phyloP scores from a whole-genome alignment of 257 asterid genomes.

The Perilla frutescens region DNA sequence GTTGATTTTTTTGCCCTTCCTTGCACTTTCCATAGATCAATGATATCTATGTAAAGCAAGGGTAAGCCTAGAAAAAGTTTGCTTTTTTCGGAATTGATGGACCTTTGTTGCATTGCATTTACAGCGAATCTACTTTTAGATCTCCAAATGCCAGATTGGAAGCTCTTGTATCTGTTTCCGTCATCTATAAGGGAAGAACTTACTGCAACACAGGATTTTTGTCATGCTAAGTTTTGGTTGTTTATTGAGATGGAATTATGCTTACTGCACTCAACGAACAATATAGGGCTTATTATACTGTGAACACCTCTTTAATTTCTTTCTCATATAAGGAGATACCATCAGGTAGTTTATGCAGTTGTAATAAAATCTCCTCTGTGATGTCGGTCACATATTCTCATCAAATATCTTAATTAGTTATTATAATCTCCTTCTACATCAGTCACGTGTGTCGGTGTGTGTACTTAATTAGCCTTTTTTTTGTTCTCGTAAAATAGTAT shows the following conservation, averaged over 20 bases:
- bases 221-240: background rate
- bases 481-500: background rate
- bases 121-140: background rate
- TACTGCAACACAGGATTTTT: background rate
- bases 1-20: background rate
- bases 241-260: background rate
- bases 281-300: background rate
- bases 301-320: background rate
- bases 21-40: background rate
- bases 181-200: background rate
- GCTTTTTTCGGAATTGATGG: background rate
- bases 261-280: background rate
- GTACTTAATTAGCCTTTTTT: background rate
- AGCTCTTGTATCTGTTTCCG: background rate
- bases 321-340: conserved; percentile 5
- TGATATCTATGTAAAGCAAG: conserved; percentile 13
- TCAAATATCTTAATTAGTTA: background rate
- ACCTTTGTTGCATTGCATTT: conserved; percentile 7
- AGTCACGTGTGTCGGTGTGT: background rate
- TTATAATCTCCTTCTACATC: conserved; percentile 5
- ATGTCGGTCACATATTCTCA: background rate
- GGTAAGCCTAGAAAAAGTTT: conserved; percentile 11
- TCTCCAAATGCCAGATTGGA: conserved; percentile 4
- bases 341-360: conserved; percentile 1
- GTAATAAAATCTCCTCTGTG: background rate